These are phyloP conservation scores for Chlamydomonas schloesseri DNA, from an alignment of 139 green algal species.

Conservation along the genomic window DNA sequence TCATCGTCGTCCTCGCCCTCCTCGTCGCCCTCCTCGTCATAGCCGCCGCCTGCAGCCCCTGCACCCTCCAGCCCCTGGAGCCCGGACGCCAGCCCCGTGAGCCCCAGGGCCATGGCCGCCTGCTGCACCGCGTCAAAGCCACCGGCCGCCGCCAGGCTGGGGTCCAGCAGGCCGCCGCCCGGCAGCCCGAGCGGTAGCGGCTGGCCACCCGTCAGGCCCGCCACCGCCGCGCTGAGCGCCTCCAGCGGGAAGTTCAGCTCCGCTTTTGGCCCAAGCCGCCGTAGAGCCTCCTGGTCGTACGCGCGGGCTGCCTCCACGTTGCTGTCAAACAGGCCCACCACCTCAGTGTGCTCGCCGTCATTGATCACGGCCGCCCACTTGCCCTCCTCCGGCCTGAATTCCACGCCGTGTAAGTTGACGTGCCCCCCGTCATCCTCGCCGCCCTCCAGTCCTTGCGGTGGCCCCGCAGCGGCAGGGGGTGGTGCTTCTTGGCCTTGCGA, in stretches of 20 bases:
- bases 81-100: background rate
- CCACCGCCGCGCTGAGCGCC: too few species aligned
- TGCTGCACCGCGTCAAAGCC: slow-evolving; percentile 11
- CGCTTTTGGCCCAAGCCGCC: slow-evolving; percentile 25
- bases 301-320: slow-evolving; percentile 49
- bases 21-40: slow-evolving; percentile 25
- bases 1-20: slow-evolving; percentile 30
- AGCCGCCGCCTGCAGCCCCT: background rate
- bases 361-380: slow-evolving; percentile 27
- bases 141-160: background rate
- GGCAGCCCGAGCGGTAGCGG: background rate
- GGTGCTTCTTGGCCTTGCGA: too few species aligned
- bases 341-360: background rate
- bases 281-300: slow-evolving; percentile 45
- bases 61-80: too few species aligned
- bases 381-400: slow-evolving; percentile 23
- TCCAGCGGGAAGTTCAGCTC: slow-evolving; percentile 47
- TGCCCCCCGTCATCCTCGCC: too few species aligned
- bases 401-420: background rate
- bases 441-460: too few species aligned
- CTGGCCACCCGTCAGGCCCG: too few species aligned
- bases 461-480: too few species aligned
- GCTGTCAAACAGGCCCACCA: slow-evolving; percentile 37
- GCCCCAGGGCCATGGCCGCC: background rate
- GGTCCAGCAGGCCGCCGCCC: background rate